Base-by-base conservation (phyloP, 2,329 filamentous ascomycete species). In the Xylaria polymorpha region DNA sequence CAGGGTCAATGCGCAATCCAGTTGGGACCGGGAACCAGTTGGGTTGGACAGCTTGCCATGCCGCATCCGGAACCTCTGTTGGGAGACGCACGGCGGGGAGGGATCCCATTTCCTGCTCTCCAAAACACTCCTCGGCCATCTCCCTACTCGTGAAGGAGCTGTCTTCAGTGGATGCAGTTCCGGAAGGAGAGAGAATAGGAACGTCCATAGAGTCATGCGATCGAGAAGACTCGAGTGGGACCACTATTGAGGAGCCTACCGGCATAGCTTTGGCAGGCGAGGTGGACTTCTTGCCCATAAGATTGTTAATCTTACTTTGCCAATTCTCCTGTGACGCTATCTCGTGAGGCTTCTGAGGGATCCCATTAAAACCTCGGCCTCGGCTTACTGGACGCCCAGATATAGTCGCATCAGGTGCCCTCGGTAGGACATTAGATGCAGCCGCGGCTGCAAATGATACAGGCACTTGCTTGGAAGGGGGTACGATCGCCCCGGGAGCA, bases 231-330 rank as follows among this genome's bases (percentile, higher is more conserved):
- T 93, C 90, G 72, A 91, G 85, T 58, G 86, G 88, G 75, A 83
- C 89, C 78, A 90, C 91, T 73, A 89, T 93, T 25, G 90, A 87
- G 58, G 91, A 89, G 70, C 91, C 87, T 46, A 93, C 86, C 59
- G 88, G 86, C 65, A 91, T 84, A 67, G 86, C 84, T 74, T 86
- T 89, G 55, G 85, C 84, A 15, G 84, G 84, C 22, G 86, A 81
- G 8, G 80, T 76, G 6, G 88, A 85, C 77, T 92, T 94, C 46
- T 83, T 83, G n/a, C 89, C 88, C 73, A 90, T 88, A 43, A 97
- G 86, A 53, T 87, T 90, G 79, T 97, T 94, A 79, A 98, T 94
- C 75, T 90, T 90, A 74, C 92, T 91, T 79, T 97, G 94, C 94
- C 94, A 95, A 64, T 86, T 85, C 51, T 78, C 76, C 56, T 79